phyloP scores from a whole-genome alignment of 78 protist species.

The Goniomonas avonlea region DNA sequence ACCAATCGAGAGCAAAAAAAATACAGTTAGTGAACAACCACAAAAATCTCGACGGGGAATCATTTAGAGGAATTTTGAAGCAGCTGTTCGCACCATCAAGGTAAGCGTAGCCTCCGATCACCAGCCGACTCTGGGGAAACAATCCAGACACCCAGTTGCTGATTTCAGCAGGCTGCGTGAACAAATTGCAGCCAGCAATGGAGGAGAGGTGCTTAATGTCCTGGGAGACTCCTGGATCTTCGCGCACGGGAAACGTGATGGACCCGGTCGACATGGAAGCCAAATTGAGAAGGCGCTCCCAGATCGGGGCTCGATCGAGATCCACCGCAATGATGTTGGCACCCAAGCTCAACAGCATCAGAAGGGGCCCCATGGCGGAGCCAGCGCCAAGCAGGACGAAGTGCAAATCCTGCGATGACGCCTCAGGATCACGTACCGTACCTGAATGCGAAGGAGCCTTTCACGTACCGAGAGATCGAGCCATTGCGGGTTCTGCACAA shows the following conservation, averaged over 20 bases:
- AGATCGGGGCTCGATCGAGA: conserved; percentile 30
- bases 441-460: too few species aligned
- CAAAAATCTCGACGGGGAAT: too few species aligned
- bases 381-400: conserved; percentile 52
- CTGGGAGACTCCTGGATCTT: too few species aligned
- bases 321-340: conserved; percentile 53
- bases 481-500: conserved; percentile 24
- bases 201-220: conserved; percentile 16
- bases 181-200: conserved; percentile 40
- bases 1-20: too few species aligned
- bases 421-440: too few species aligned
- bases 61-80: too few species aligned
- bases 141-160: conserved; percentile 19
- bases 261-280: conserved; percentile 30
- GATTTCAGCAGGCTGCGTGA: conserved; percentile 32
- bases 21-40: too few species aligned
- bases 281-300: conserved; percentile 35
- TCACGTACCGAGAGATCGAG: conserved; percentile 40
- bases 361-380: conserved; percentile 56
- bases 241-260: conserved; percentile 40
- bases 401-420: too few species aligned
- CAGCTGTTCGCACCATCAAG: too few species aligned
- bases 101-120: conserved; percentile 44
- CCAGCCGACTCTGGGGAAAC: not conserved
- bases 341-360: conserved; percentile 26